These are phyloP conservation scores for Przewalskia tangutica DNA, from an alignment of 257 asterid genomes.

Conservation along the genomic window DNA sequence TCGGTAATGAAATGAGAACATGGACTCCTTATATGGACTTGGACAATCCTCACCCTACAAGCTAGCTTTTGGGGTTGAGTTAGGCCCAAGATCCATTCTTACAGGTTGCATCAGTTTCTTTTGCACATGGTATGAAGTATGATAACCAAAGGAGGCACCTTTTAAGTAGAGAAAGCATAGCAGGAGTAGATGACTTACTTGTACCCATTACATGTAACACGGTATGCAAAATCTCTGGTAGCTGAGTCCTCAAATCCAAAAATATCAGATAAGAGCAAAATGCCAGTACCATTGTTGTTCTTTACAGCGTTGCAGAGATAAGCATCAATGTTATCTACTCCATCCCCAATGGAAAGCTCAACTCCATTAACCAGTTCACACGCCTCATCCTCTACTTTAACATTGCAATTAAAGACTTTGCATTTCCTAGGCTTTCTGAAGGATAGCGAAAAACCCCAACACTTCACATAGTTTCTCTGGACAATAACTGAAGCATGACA, in stretches of 20 bases:
- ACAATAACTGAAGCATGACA: constrained; percentile 45
- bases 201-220: constrained; percentile 78
- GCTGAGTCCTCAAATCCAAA: constrained; percentile 65
- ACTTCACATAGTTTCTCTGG: constrained; percentile 35
- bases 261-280: constrained; percentile 66
- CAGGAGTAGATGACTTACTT: constrained; percentile 32
- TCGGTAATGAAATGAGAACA: too few species aligned
- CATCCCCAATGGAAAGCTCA: constrained; percentile 52
- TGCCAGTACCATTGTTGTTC: constrained; percentile 73
- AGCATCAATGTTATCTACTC: constrained; percentile 34
- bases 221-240: constrained; percentile 71
- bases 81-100: too few species aligned
- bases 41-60: too few species aligned
- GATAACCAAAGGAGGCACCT: background rate
- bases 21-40: too few species aligned
- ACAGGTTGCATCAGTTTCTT: background rate
- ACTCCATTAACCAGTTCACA: constrained; percentile 71
- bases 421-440: constrained; percentile 9
- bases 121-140: background rate
- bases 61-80: too few species aligned
- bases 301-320: constrained; percentile 60
- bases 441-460: constrained; percentile 4
- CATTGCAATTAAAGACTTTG: constrained; percentile 30
- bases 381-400: constrained; percentile 51
- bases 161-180: background rate